Conservation (phyloP, 1,284 basidiomycete genomes). For the Grifola frondosa region DNA sequence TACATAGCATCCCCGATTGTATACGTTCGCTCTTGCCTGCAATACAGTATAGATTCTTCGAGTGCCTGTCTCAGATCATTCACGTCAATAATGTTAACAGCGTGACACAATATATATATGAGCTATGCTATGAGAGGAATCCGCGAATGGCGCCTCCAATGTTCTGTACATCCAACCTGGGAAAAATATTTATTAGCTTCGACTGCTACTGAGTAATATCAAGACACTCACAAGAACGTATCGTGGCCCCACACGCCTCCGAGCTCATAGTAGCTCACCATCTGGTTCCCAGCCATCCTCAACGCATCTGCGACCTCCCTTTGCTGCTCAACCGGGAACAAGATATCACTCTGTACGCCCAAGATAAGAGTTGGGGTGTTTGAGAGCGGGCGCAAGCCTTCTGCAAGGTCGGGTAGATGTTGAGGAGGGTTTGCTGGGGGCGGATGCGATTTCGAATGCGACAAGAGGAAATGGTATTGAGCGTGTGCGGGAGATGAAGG, state of each 20-base stretch:
- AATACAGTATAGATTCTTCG: too few relatives aligned
- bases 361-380: conserved; percentile 86
- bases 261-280: conserved; percentile 95
- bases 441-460: conserved; percentile 68
- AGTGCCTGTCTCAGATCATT: too few relatives aligned
- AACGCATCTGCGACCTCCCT: conserved; percentile 93
- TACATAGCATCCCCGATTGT: too few relatives aligned
- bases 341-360: conserved; percentile 95
- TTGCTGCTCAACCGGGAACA: conserved; percentile 98
- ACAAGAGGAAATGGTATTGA: conserved; percentile 37
- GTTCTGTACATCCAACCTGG: conserved; percentile 70
- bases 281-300: conserved; percentile 82
- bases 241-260: conserved; percentile 99
- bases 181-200: too few relatives aligned
- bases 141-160: conserved; percentile 80
- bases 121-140: conserved; percentile 50
- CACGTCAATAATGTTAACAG: too few relatives aligned
- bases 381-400: conserved; percentile 77
- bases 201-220: too few relatives aligned
- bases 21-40: too few relatives aligned
- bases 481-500: conserved; percentile 25
- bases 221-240: conserved; percentile 76
- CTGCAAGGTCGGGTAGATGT: conserved; percentile 80
- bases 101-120: conserved; percentile 1
- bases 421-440: conserved; percentile 68